phyloP scores from a whole-genome alignment of 768 basidiomycete species.

The Russula earlei region DNA sequence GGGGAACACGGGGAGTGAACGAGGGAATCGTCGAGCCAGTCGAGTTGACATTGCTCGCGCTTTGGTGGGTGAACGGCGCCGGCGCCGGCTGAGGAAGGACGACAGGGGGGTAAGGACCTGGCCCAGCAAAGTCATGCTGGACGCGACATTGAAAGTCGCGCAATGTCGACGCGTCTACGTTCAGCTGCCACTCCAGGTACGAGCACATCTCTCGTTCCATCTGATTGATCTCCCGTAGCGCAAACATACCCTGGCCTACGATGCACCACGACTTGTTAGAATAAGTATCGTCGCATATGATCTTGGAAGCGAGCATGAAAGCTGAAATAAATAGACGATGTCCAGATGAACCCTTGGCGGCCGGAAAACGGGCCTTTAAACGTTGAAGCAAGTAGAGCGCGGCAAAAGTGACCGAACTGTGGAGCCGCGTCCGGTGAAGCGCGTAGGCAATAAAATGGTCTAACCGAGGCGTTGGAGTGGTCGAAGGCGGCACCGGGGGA shows the following conservation, averaged over 20 bases:
- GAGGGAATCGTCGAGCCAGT: slow-evolving; percentile 18
- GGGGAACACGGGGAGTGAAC: slow-evolving; percentile 19
- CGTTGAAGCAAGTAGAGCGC: slow-evolving; percentile 68
- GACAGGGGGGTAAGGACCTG: slow-evolving; percentile 54
- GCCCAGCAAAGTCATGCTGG: slow-evolving; percentile 47
- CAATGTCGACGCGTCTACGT: slow-evolving; percentile 56
- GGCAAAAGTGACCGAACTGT: slow-evolving; percentile 47
- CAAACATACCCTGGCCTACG: slow-evolving; percentile 54
- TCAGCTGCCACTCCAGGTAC: slow-evolving; percentile 89
- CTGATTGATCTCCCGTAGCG: slow-evolving; percentile 85
- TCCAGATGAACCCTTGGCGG: slow-evolving; percentile 82
- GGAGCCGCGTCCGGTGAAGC: slow-evolving; percentile 66
- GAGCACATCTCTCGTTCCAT: slow-evolving; percentile 93
- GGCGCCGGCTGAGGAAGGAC: slow-evolving; percentile 39
- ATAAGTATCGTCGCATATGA: slow-evolving; percentile 59
- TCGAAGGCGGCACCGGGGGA: slow-evolving; percentile 24
- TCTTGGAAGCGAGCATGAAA: slow-evolving; percentile 85
- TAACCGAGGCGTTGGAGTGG: slow-evolving; percentile 35
- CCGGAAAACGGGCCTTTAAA: slow-evolving; percentile 86
- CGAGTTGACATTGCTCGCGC: slow-evolving; percentile 10
- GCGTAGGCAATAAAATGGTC: slow-evolving; percentile 83
- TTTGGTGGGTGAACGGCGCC: slow-evolving; percentile 22
- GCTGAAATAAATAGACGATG: slow-evolving; percentile 87
- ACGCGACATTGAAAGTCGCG: slow-evolving; percentile 53
- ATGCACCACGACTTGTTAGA: slow-evolving; percentile 61